Evolutionary conservation across 23 red algal genomes (phyloP).

Genomic region (Gracilaria vermiculophylla): DNA sequence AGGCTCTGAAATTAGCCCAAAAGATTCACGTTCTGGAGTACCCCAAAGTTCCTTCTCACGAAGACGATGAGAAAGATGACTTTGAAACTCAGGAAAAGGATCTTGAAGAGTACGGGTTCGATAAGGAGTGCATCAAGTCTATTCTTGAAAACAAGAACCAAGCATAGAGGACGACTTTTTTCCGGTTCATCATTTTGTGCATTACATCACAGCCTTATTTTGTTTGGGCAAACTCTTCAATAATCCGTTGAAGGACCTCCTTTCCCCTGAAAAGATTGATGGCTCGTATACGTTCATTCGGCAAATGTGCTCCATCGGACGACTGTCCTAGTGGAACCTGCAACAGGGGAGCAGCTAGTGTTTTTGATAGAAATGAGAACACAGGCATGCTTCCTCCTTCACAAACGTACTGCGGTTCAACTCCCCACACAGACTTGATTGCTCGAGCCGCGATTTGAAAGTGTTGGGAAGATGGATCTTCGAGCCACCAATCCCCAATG

Average conservation of each 20-base stretch:
- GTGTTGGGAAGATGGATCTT: conserved; percentile 47
- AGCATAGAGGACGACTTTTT: background rate
- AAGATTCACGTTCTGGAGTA: background rate
- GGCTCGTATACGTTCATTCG: conserved; percentile 82
- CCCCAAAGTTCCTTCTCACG: background rate
- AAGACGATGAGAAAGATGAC: background rate
- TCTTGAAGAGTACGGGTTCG: conserved; percentile 1
- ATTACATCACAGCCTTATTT: background rate
- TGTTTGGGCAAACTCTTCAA: conserved; percentile 41
- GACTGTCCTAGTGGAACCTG: conserved; percentile 86
- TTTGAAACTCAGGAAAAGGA: background rate
- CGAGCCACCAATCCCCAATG: conserved; percentile 89
- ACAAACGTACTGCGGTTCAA: conserved; percentile 73
- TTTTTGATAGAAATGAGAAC: conserved; percentile 64
- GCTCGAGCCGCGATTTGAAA: conserved; percentile 64
- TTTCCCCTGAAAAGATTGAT: conserved; percentile 73
- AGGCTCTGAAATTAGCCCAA: background rate
- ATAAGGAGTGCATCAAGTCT: background rate
- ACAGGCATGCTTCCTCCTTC: conserved; percentile 90
- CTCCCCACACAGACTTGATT: conserved; percentile 69
- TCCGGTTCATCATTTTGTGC: background rate
- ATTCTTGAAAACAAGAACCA: background rate
- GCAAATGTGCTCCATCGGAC: conserved; percentile 77
- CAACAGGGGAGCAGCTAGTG: conserved; percentile 58
- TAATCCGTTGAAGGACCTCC: conserved; percentile 68